phyloP scores from a whole-genome alignment of 805 yeast genomes.

The Schwanniomyces polymorphus region DNA sequence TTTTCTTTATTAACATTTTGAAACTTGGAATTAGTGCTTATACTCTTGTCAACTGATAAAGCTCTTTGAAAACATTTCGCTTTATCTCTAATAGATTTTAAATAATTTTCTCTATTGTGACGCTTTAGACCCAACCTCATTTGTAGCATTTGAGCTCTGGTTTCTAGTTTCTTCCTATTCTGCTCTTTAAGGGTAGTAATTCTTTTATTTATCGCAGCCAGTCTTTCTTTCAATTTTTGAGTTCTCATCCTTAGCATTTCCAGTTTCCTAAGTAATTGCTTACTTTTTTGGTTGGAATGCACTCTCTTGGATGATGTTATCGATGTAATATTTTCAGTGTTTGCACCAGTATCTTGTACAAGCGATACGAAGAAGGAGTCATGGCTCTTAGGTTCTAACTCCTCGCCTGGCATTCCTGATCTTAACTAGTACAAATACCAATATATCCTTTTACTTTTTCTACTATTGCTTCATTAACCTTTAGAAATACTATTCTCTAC shows the following conservation, averaged over 20 bases:
- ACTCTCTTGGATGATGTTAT: constrained; percentile 5
- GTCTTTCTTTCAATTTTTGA: constrained; percentile 6
- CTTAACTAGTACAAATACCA: neutral
- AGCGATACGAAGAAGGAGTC: neutral
- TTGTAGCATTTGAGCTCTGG: constrained; percentile 3
- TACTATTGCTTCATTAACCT: no score
- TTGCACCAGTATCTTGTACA: no score
- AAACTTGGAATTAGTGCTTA: neutral
- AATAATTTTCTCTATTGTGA: constrained; percentile 5
- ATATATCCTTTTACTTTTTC: neutral
- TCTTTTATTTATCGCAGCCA: constrained; percentile 6
- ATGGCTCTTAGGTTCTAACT: neutral
- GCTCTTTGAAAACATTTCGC: constrained; percentile 5
- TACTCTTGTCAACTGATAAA: neutral
- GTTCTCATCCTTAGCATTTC: constrained; percentile 5
- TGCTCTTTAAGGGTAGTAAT: constrained; percentile 3
- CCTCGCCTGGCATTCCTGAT: neutral
- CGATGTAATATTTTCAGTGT: neutral
- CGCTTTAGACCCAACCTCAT: constrained; percentile 6
- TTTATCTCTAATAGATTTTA: constrained; percentile 5
- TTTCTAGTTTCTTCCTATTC: constrained; percentile 1
- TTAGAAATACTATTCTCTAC: no score
- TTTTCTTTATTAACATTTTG: neutral
- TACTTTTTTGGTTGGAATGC: neutral
- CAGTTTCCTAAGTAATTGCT: constrained; percentile 8